Evolutionary conservation across 495 filamentous ascomycete genomes (phyloP), one percentile per base, ranked within the genome.

Genomic region (Pseudoneurospora amorphoporcata): DNA sequence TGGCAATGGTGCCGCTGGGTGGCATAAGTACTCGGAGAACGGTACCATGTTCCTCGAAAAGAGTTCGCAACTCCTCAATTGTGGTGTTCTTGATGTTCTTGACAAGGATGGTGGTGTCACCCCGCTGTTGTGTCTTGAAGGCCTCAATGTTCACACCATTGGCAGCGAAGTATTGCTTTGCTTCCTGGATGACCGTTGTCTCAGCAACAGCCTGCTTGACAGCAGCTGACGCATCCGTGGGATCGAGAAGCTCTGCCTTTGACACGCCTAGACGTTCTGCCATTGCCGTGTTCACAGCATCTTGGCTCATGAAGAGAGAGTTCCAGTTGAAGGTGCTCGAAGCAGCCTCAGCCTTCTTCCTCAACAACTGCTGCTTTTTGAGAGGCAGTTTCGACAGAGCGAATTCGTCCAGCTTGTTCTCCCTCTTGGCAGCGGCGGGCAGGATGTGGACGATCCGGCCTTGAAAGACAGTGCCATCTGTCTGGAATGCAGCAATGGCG

Each of bases 131-230:
- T 42, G 86, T 88, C 79, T 94, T 94, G 83, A 99, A 98, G 9
- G 94, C 90, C 71, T 97, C 88, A 29, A 99, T 85, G 79, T 98
- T 92, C 8, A 98, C 92, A 29, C 95, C 95, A 70, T 97, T 91
- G 8, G 89, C 84, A 35, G 86, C 83, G 77, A 99, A 97, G 81
- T 94, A 99, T 14, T 89, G 83, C 79, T 97, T 98, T 0, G 95
- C 97, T 79, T 98, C 96, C 83, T 97, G 92, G 73, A 99, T 98
- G 69, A 97, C 87, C 74, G 94, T 92, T 29, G 96, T 98, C 83
- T 99, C 95, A 43, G 96, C 95, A 79, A 97, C 92, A 45, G 95
- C 95, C 83, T 98, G 95, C 82, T 95, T 97, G 45, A 98, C 92
- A 43, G 93, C 95, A 70, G 94, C 94, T 79, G 96, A 92, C 47